Percentiles rank a stretch among this genome's conserved stretches.
Evolutionary conservation across 306 rosid species (phyloP).

Genomic region (Bauhinia variegata): DNA sequence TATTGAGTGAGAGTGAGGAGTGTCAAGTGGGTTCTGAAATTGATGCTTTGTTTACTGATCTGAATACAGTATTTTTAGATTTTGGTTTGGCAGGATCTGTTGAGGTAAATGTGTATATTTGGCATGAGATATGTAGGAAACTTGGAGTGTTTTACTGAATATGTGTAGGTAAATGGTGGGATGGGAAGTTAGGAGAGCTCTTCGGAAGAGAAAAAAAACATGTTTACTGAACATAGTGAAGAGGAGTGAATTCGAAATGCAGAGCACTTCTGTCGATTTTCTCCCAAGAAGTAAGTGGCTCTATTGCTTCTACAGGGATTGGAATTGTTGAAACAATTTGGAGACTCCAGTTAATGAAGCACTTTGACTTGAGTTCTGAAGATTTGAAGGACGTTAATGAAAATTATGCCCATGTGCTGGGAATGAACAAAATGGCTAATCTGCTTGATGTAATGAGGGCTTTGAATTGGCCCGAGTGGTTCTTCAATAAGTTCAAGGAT

Average conservation of each 20-base stretch:
- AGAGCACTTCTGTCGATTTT: conserved; percentile 59
- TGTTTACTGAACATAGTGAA: conserved; percentile 54
- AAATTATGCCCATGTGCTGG: conserved; percentile 57
- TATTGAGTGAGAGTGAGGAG: conserved; percentile 48
- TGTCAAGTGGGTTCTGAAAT: conserved; percentile 31
- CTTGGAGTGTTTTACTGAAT: conserved; percentile 63
- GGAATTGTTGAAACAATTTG: conserved; percentile 57
- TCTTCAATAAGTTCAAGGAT: conserved; percentile 54
- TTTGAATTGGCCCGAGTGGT: conserved; percentile 70
- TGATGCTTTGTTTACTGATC: conserved; percentile 50
- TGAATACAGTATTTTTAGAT: conserved; percentile 54
- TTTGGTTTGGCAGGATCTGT: conserved; percentile 53
- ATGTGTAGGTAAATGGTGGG: conserved; percentile 53
- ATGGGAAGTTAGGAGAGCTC: conserved; percentile 46
- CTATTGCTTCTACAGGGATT: conserved; percentile 53
- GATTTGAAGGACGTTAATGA: conserved; percentile 33
- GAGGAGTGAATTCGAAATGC: conserved; percentile 48
- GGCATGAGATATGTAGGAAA: conserved; percentile 63
- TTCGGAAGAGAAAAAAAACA: conserved; percentile 49
- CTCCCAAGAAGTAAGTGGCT: conserved; percentile 52
- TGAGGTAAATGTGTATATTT: conserved; percentile 64
- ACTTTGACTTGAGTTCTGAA: conserved; percentile 50
- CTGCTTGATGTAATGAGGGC: conserved; percentile 70
- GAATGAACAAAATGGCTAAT: conserved; percentile 66
- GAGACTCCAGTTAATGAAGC: conserved; percentile 54